Conservation (phyloP, 169 alveolate species). For the Eimeria praecox region DNA sequence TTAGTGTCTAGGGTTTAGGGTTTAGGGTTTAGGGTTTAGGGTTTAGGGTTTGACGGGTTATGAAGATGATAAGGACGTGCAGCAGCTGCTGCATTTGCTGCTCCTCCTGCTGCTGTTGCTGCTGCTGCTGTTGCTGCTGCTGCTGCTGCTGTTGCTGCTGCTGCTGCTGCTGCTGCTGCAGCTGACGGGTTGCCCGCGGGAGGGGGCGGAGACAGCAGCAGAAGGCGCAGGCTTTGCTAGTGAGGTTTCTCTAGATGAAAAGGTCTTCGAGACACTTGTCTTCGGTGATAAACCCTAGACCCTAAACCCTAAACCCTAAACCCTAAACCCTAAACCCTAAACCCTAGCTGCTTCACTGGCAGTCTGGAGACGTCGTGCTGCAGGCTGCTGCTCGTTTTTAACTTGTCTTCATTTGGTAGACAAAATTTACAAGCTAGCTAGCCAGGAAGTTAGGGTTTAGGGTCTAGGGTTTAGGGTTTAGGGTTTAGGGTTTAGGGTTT, state of each 20-base stretch:
- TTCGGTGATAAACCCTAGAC: neutral
- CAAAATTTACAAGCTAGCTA: neutral
- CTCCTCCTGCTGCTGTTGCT: neutral
- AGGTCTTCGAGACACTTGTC: constrained; percentile 22
- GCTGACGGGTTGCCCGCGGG: constrained; percentile 49
- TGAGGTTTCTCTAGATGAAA: constrained; percentile 18
- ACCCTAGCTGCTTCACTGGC: no score
- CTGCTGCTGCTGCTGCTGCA: constrained; percentile 60
- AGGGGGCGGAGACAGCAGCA: neutral
- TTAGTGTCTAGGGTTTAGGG: neutral
- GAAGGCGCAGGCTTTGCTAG: neutral
- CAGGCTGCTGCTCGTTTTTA: neutral
- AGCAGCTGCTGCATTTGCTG: neutral
- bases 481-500: constrained; percentile 14
- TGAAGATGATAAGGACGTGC: neutral
- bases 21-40: constrained; percentile 10
- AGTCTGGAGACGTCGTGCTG: no score
- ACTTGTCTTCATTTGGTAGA: neutral
- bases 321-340: neutral
- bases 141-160: neutral
- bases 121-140: constrained; percentile 19
- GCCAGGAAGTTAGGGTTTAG: neutral
- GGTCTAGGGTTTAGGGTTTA: constrained; percentile 18
- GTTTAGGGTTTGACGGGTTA: neutral
- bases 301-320: neutral